These are phyloP conservation scores for Fraxinus anomala DNA, from an alignment of 257 asterid species.

Conservation along the genomic window DNA sequence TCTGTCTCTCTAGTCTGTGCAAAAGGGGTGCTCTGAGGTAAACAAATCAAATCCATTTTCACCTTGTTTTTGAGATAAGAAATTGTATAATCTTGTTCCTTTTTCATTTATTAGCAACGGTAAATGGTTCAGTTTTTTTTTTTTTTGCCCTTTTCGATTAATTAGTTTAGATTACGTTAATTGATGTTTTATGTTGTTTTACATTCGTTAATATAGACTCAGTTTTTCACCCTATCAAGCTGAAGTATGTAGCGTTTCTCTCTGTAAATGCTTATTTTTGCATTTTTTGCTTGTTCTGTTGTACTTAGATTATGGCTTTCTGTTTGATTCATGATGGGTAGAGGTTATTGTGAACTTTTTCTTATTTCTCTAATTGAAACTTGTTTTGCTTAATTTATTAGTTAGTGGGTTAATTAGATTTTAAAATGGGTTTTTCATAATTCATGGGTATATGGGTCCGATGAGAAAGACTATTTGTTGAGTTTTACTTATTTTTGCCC, in stretches of 20 bases:
- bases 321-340: not conserved
- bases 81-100: conserved; percentile 6
- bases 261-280: not conserved
- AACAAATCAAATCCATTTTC: not conserved
- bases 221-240: not conserved
- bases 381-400: not conserved
- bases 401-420: not conserved
- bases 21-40: conserved; percentile 52
- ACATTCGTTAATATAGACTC: not conserved
- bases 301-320: not conserved
- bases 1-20: conserved; percentile 16
- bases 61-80: not conserved
- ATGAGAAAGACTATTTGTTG: too few relatives aligned
- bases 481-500: not conserved
- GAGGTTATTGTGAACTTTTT: not conserved
- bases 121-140: not conserved
- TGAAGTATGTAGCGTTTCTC: not conserved
- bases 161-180: conserved; percentile 9
- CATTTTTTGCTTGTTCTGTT: not conserved
- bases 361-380: not conserved
- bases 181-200: not conserved
- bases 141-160: not conserved
- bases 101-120: not conserved
- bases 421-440: not conserved
- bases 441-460: not conserved